Base-by-base conservation (phyloP, 345 rosid species). In the Eucalyptus sp. region DNA sequence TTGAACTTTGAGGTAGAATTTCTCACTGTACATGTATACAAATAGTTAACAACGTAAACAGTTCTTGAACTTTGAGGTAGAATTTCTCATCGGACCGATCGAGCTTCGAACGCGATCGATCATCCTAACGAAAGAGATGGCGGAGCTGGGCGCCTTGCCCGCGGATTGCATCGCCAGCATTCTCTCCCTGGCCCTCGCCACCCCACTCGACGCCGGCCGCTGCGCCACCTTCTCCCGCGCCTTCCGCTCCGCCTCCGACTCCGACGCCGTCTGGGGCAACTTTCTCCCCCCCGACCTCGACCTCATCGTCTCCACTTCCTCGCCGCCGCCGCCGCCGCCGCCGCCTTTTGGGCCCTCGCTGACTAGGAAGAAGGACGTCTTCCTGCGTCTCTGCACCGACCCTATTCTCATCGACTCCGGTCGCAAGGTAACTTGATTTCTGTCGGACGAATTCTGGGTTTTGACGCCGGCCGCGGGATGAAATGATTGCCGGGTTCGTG, bases 261-360 rank as follows among this genome's bases (percentile, higher is more conserved):
- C 95, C 50, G 95, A 95, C 86, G 86, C 29, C 58, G 96, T 93
- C 11, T 94, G 97, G 97, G 76, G 88, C 14, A 90, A 81, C 50
- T 95, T 93, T 88, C 90, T 96, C 22, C 96, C 96, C 18, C 62
- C 86, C 3, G 95, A 94, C 29, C 89, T 91, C 85, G 87, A 51
- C 12, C 71, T 89, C 17, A 89, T 93, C 85, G 68, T 91, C 85
- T 91, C 89, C 8, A 87, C 91, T 54, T 18, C 89, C 12, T 87
- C 44, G 50, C 48, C 31, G 68, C 31, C 33, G 66, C 54, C 33
- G 66, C 54, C 54, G 50, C 49, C 49, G 48, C 48, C 51, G 54
- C 54, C 20, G 20, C 54, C 20, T 10, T 49, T 51, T 51, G 54
- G 54, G 54, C 54, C 54, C 54, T 16, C 20, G 18, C 52, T 14